phyloP scores from a whole-genome alignment of 2,329 filamentous ascomycete genomes.

The Neonectria coccinea region DNA sequence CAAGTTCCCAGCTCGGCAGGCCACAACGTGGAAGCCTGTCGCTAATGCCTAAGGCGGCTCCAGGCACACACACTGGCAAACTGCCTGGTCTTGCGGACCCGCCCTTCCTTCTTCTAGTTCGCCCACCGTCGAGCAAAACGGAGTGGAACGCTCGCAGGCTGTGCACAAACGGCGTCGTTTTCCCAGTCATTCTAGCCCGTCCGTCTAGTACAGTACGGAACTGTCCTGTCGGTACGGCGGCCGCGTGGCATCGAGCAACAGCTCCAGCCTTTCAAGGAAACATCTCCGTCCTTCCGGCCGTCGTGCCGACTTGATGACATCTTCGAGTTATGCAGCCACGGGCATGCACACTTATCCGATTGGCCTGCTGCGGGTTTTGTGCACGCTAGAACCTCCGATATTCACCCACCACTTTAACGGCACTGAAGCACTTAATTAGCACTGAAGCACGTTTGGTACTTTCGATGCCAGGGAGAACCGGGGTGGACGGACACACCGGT shows the following conservation, averaged over 20 bases:
- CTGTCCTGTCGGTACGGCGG: constrained; percentile 30
- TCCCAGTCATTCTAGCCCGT: constrained; percentile 27
- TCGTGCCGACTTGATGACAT: constrained; percentile 4
- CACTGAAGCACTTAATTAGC: neutral
- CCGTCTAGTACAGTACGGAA: constrained; percentile 38
- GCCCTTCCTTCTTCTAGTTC: constrained; percentile 15
- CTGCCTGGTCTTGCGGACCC: constrained; percentile 28
- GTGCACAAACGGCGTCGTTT: constrained; percentile 37
- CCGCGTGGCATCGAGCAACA: constrained; percentile 32
- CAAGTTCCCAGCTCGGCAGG: neutral
- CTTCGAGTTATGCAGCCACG: constrained; percentile 7
- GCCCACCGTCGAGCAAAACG: constrained; percentile 13
- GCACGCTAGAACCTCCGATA: constrained; percentile 2
- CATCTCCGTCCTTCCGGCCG: constrained; percentile 26
- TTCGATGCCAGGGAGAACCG: constrained; percentile 5
- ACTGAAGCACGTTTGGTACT: neutral
- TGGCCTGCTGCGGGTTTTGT: constrained; percentile 6
- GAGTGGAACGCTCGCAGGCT: constrained; percentile 32
- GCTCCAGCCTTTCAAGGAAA: constrained; percentile 27
- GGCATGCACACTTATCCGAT: constrained; percentile 10
- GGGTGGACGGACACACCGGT: constrained; percentile 6
- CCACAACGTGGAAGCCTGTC: neutral
- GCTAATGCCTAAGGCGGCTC: constrained; percentile 10
- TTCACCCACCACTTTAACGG: constrained; percentile 12
- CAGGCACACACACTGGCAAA: constrained; percentile 5